Base-by-base conservation (phyloP, 2,329 filamentous ascomycete genomes). In the Xylariales sp. region DNA sequence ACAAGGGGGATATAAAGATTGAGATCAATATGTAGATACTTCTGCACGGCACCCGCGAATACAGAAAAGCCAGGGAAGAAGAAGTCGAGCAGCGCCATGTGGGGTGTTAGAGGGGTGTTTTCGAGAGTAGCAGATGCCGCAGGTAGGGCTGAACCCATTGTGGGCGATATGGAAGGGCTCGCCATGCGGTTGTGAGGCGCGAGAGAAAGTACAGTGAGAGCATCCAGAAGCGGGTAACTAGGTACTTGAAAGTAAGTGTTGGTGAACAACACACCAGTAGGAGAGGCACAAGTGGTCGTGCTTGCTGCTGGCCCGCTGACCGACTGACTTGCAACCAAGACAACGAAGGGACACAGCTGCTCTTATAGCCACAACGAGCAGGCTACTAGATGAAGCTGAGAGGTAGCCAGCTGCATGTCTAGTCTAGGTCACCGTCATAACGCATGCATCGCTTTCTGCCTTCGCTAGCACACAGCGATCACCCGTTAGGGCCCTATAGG, bases 41-140 rank as follows among this genome's bases (percentile, higher is more conserved):
- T 70, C 14, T 74, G 65, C 3, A 81, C 53, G 2, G 71, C 65
- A 2, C 68, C 64, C 0, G 76, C 74, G 40, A 82, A 60, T 43
- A 79, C 59, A 6, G 77, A 76, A 57, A 84, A 82, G 14, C 82
- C 80, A 0, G 82, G 82, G 50, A 86, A 75, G 57, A 86, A 71
- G 47, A 73, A 70, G 54, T 86, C 80, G 22, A 86, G 64, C 11
- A 80, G 58, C 39, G 58, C 68, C 40, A 70, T 64, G 48, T 70
- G 69, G 6, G 68, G 58, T 18, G 58, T 44, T 2, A 45, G 47
- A 11, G 42, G 15, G 10, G 41, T 22, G 12, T 28, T 19, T 20
- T 40, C 25, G 3, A 25, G 11, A 16, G 14, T n/a, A 4, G 5
- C 25, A 24, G 35, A n/a, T 5, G 24, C 8, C 14, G 20, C 28